phyloP scores from a whole-genome alignment of 306 rosid genomes.

The Begonia loranthoides region DNA sequence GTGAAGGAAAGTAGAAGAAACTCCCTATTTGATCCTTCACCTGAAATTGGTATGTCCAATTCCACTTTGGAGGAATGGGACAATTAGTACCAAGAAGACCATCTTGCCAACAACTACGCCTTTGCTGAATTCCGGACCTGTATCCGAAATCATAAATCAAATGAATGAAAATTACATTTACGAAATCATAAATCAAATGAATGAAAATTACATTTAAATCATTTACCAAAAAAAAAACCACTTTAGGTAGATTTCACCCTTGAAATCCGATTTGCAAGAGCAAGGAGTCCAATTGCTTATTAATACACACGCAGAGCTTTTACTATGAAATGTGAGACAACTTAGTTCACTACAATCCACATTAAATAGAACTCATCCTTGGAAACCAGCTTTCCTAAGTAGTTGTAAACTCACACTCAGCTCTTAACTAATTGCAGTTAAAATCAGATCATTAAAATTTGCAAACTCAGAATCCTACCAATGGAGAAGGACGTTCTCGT shows the following conservation, averaged over 20 bases:
- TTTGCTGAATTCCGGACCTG: conserved; percentile 89
- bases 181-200: conserved; percentile 6
- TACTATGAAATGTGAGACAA: too few species aligned
- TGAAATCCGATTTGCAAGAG: too few species aligned
- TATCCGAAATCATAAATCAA: conserved; percentile 2
- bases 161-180: conserved; percentile 1
- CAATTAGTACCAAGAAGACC: conserved; percentile 91
- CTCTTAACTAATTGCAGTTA: too few species aligned
- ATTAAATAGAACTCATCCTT: too few species aligned
- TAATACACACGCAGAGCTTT: too few species aligned
- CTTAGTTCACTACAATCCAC: too few species aligned
- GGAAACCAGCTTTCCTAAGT: too few species aligned
- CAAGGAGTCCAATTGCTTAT: too few species aligned
- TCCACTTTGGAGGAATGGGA: conserved; percentile 97
- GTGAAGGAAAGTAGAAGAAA: conserved; percentile 87
- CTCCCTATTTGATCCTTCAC: conserved; percentile 97
- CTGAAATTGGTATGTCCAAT: conserved; percentile 93
- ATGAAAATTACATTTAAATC: not conserved
- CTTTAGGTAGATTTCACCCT: too few species aligned
- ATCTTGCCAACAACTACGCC: conserved; percentile 90
- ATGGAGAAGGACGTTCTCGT: conserved; percentile 68
- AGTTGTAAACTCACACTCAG: too few species aligned
- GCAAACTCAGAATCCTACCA: conserved; percentile 29
- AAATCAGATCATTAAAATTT: too few species aligned
- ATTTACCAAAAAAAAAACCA: too few species aligned